These are phyloP conservation scores for Myriangium duriaei DNA, from an alignment of 2,329 filamentous ascomycete species.

Conservation along the genomic window DNA sequence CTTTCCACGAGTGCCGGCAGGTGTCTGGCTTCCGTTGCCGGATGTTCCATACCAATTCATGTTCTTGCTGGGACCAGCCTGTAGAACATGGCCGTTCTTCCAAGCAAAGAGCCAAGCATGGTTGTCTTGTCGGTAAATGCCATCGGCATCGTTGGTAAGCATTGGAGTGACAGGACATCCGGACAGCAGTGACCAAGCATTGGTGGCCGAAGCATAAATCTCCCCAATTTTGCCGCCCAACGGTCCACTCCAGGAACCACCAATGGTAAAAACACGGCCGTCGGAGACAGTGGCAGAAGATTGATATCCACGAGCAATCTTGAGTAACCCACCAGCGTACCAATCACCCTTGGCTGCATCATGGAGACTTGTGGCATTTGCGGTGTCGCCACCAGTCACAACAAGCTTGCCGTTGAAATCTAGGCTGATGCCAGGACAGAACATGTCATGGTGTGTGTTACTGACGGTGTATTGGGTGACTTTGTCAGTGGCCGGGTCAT, in stretches of 20 bases:
- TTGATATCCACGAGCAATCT: slow-evolving; percentile 40
- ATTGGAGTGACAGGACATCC: slow-evolving; percentile 29
- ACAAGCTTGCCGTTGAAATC: slow-evolving; percentile 39
- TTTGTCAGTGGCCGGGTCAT: slow-evolving; percentile 5
- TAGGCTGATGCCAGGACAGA: slow-evolving; percentile 43
- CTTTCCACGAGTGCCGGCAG: slow-evolving; percentile 32
- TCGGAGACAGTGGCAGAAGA: slow-evolving; percentile 37
- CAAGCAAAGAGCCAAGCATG: slow-evolving; percentile 44
- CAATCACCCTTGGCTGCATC: slow-evolving; percentile 23
- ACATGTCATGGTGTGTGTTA: slow-evolving; percentile 41
- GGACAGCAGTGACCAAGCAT: slow-evolving; percentile 39
- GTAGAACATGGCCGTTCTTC: slow-evolving; percentile 38
- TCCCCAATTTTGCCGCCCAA: slow-evolving; percentile 39
- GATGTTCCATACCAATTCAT: slow-evolving; percentile 47
- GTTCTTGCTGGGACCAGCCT: slow-evolving; percentile 40
- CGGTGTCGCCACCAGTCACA: slow-evolving; percentile 42
- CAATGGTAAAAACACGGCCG: slow-evolving; percentile 45
- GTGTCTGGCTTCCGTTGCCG: slow-evolving; percentile 28
- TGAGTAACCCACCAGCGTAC: slow-evolving; percentile 31
- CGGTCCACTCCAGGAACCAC: slow-evolving; percentile 44
- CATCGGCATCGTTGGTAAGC: slow-evolving; percentile 36
- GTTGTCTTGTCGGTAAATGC: slow-evolving; percentile 38
- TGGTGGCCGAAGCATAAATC: slow-evolving; percentile 34
- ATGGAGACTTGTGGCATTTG: slow-evolving; percentile 38
- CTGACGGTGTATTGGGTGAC: slow-evolving; percentile 15